A percentile compares a stretch with the other conserved stretches of the same genome.
These are phyloP conservation scores for Domatiomyces catenatus DNA, from an alignment of 2,329 filamentous ascomycete species.

Conservation along the genomic window DNA sequence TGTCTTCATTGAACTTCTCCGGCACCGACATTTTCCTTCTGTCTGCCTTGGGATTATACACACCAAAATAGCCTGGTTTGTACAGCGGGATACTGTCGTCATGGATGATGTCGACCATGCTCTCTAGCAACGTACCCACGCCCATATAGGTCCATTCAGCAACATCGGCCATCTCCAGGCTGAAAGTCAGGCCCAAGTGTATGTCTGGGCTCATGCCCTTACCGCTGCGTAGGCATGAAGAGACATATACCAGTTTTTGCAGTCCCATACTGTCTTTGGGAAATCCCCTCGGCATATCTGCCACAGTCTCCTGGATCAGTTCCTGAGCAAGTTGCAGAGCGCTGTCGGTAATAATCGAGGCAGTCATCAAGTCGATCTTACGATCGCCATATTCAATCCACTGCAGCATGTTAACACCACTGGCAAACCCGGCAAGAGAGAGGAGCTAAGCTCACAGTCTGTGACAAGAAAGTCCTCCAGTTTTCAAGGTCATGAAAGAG, in stretches of 20 bases:
- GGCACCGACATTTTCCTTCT: slow-evolving; percentile 18
- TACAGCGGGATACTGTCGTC: slow-evolving; percentile 16
- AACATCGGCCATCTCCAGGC: slow-evolving; percentile 18
- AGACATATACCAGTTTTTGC: not conserved
- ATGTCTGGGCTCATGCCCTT: slow-evolving; percentile 9
- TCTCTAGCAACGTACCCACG: slow-evolving; percentile 12
- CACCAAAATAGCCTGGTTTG: slow-evolving; percentile 19
- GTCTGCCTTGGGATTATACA: slow-evolving; percentile 20
- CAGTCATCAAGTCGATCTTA: slow-evolving; percentile 21
- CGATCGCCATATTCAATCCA: slow-evolving; percentile 21
- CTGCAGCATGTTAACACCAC: not conserved
- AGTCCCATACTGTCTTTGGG: not conserved
- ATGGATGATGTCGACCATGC: slow-evolving; percentile 17
- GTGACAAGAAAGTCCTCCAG: slow-evolving; percentile 18
- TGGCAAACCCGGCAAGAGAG: too few relatives aligned
- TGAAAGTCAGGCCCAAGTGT: slow-evolving; percentile 18
- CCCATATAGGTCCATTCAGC: slow-evolving; percentile 17
- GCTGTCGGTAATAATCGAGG: slow-evolving; percentile 21
- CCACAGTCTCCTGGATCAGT: slow-evolving; percentile 13
- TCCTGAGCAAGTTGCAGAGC: slow-evolving; percentile 18
- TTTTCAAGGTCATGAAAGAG: slow-evolving; percentile 21
- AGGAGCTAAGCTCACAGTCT: slow-evolving; percentile 6
- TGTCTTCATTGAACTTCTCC: slow-evolving; percentile 24
- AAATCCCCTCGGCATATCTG: slow-evolving; percentile 6
- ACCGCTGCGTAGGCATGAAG: slow-evolving; percentile 2